Conservation (phyloP, 495 filamentous ascomycete species). For the Annulohypoxylon stygium region DNA sequence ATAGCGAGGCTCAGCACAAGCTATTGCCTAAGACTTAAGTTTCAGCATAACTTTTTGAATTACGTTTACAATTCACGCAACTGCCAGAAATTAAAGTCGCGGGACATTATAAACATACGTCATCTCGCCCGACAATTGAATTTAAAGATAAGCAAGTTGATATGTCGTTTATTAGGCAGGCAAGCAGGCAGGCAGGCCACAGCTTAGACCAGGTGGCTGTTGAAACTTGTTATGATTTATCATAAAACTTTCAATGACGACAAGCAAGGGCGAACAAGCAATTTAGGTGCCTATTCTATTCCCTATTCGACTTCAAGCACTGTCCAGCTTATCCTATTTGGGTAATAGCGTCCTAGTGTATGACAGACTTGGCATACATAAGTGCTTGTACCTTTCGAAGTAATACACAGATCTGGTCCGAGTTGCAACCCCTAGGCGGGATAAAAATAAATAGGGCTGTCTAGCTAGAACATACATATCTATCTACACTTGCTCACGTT, state of each 20-base stretch:
- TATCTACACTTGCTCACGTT: neutral
- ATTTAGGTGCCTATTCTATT: neutral
- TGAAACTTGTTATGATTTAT: neutral
- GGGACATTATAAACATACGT: constrained; percentile 10
- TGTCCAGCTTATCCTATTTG: constrained; percentile 6
- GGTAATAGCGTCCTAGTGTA: constrained; percentile 3
- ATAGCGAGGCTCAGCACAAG: neutral
- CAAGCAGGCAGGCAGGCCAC: neutral
- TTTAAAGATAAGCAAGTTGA: neutral
- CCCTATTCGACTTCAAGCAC: neutral
- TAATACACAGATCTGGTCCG: constrained; percentile 5
- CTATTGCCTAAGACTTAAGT: neutral
- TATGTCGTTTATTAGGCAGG: neutral
- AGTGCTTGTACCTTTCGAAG: constrained; percentile 1
- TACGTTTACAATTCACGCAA: neutral
- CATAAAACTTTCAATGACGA: constrained; percentile 7
- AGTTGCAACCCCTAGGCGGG: constrained; percentile 5
- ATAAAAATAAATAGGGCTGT: constrained; percentile 10
- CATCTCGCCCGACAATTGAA: constrained; percentile 6
- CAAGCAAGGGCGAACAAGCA: neutral
- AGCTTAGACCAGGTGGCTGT: neutral
- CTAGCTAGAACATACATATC: constrained; percentile 1
- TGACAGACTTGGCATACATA: neutral
- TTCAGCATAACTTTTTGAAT: neutral
- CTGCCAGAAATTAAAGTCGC: neutral